Percentiles rank a stretch among this genome's conserved stretches.
These are phyloP conservation scores for Cryptococcus sp. DNA, from an alignment of 1,284 basidiomycete species.

Conservation along the genomic window DNA sequence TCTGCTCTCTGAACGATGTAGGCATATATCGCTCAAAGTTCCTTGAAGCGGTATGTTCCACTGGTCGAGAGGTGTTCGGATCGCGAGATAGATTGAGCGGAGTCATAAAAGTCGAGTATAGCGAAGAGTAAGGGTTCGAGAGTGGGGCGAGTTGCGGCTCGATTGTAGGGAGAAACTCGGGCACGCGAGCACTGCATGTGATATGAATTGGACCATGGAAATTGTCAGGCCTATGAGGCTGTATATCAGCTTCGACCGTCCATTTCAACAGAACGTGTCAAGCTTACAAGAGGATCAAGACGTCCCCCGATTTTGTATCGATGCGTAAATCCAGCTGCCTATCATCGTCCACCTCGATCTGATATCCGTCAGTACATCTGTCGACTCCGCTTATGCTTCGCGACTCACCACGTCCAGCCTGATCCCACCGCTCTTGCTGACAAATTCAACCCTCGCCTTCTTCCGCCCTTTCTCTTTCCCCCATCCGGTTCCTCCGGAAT, in stretches of 20 bases:
- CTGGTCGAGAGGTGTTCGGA: constrained; percentile 5
- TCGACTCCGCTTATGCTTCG: neutral
- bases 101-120: constrained; percentile 38
- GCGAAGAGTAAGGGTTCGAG: constrained; percentile 29
- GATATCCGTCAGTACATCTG: constrained; percentile 3
- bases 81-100: constrained; percentile 21
- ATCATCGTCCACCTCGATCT: constrained; percentile 39
- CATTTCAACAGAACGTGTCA: neutral
- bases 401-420: constrained; percentile 42
- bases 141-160: constrained; percentile 25
- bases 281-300: constrained; percentile 41
- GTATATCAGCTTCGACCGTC: neutral
- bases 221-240: constrained; percentile 26
- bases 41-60: constrained; percentile 23
- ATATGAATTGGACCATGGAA: constrained; percentile 41
- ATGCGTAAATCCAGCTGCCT: constrained; percentile 37
- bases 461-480: constrained; percentile 35
- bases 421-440: constrained; percentile 36
- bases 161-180: constrained; percentile 28
- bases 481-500: constrained; percentile 24
- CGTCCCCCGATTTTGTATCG: constrained; percentile 41
- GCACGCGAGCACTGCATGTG: constrained; percentile 23
- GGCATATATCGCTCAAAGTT: constrained; percentile 33
- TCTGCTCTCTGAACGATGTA: constrained; percentile 25
- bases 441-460: constrained; percentile 39